Conservation (phyloP, 2,329 filamentous ascomycete genomes). For the Colletotrichum nymphaeae region DNA sequence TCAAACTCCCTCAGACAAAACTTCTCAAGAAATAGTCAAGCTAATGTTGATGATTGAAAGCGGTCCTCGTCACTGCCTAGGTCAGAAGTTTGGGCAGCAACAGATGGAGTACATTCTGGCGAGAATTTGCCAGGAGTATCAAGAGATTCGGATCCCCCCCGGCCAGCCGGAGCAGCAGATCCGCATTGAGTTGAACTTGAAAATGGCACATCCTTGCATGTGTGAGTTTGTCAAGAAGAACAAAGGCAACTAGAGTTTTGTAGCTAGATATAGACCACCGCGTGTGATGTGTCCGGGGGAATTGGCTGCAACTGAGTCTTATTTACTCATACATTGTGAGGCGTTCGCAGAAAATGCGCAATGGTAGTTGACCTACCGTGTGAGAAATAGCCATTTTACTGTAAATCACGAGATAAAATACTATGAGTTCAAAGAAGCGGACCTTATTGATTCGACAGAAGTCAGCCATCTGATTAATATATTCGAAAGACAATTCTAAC, state of each 20-base stretch:
- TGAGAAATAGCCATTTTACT: too few species aligned
- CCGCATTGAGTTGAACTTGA: not conserved
- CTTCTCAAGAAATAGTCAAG: not conserved
- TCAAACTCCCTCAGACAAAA: not conserved
- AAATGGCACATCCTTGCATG: not conserved
- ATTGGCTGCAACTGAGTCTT: too few species aligned
- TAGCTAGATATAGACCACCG: too few species aligned
- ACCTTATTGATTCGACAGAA: too few species aligned
- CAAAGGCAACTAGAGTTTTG: not conserved
- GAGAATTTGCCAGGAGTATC: not conserved
- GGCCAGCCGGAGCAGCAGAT: not conserved
- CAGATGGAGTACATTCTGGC: not conserved
- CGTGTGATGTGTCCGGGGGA: rapidly evolving
- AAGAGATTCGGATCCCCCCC: not conserved
- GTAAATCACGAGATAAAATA: too few species aligned
- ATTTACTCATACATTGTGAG: too few species aligned
- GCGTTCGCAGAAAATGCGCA: rapidly evolving
- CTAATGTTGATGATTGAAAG: not conserved
- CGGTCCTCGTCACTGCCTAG: not conserved
- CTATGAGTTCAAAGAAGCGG: too few species aligned
- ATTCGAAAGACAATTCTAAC: too few species aligned
- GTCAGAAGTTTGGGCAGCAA: not conserved
- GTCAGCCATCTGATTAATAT: too few species aligned
- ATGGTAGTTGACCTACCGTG: too few species aligned
- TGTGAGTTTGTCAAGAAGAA: not conserved